phyloP scores from a whole-genome alignment of 140 eudicot species.

The Erigeron philadelphicus region DNA sequence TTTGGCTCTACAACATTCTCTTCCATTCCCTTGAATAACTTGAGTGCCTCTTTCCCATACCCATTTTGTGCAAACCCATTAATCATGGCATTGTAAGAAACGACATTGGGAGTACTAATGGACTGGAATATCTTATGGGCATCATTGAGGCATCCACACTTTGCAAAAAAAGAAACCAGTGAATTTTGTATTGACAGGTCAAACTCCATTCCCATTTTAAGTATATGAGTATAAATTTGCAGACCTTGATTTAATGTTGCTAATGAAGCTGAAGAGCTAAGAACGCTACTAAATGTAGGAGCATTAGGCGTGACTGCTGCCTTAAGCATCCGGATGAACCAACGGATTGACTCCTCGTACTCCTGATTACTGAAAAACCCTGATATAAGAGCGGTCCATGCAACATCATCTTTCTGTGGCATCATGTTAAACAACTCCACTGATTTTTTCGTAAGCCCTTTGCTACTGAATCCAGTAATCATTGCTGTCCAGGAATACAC shows the following conservation, averaged over 20 bases:
- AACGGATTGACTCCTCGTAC: slow-evolving; percentile 45
- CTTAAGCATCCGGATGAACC: slow-evolving; percentile 54
- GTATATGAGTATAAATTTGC: slow-evolving; percentile 47
- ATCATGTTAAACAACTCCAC: slow-evolving; percentile 48
- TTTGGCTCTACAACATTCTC: slow-evolving; percentile 36
- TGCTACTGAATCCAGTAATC: slow-evolving; percentile 57
- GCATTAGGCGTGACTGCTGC: slow-evolving; percentile 49
- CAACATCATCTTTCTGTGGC: slow-evolving; percentile 62
- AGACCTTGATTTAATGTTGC: slow-evolving; percentile 54
- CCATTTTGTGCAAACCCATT: slow-evolving; percentile 76
- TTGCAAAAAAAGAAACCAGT: slow-evolving; percentile 57
- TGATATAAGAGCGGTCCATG: slow-evolving; percentile 79
- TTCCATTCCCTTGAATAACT: slow-evolving; percentile 37
- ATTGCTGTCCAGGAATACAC: slow-evolving; percentile 65
- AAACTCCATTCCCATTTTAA: slow-evolving; percentile 42
- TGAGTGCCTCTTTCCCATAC: slow-evolving; percentile 48
- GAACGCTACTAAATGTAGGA: slow-evolving; percentile 56
- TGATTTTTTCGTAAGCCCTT: slow-evolving; percentile 42
- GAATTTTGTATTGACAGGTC: slow-evolving; percentile 68
- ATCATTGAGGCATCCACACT: slow-evolving; percentile 57
- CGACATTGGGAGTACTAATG: slow-evolving; percentile 42
- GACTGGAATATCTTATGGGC: slow-evolving; percentile 45
- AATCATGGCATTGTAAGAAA: slow-evolving; percentile 66
- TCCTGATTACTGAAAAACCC: slow-evolving; percentile 49
- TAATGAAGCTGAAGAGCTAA: slow-evolving; percentile 61